A percentile compares a stretch with the other conserved stretches of the same genome.
Conservation (phyloP, 768 basidiomycete genomes). For the Boletus fagicola region DNA sequence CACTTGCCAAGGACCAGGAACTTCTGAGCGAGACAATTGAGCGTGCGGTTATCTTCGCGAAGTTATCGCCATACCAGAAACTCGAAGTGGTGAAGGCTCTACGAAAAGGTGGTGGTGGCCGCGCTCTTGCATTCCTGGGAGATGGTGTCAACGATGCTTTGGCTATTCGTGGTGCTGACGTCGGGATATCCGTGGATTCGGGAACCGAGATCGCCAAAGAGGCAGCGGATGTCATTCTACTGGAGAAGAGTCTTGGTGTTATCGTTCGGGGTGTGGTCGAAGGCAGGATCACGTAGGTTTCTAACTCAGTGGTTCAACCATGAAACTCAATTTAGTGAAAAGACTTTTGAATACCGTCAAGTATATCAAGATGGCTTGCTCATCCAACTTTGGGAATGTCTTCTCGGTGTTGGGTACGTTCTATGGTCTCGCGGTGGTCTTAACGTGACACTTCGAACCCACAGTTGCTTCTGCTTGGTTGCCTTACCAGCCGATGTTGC, state of each 20-base stretch:
- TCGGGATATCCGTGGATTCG: conserved; percentile 35
- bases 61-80: conserved; percentile 34
- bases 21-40: conserved; percentile 30
- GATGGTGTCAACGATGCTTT: conserved; percentile 34
- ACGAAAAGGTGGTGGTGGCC: conserved; percentile 23
- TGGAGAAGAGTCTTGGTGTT: conserved; percentile 37
- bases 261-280: conserved; percentile 34
- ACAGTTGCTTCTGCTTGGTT: conserved; percentile 38
- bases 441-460: not conserved
- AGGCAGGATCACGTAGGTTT: conserved; percentile 33
- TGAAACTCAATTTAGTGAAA: conserved; percentile 11
- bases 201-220: conserved; percentile 38
- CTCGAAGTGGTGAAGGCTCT: conserved; percentile 34
- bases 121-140: conserved; percentile 33
- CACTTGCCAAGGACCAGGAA: conserved; percentile 29
- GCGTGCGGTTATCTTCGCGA: conserved; percentile 33
- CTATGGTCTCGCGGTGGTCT: not conserved
- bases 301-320: not conserved
- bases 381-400: conserved; percentile 37
- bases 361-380: conserved; percentile 40
- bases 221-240: conserved; percentile 36
- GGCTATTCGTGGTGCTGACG: conserved; percentile 33
- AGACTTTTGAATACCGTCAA: conserved; percentile 38
- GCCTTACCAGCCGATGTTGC: conserved; percentile 38
- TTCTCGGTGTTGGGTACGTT: conserved; percentile 33